These are phyloP conservation scores for Chenopodium album DNA, from an alignment of 148 eudicot species.

Conservation along the genomic window DNA sequence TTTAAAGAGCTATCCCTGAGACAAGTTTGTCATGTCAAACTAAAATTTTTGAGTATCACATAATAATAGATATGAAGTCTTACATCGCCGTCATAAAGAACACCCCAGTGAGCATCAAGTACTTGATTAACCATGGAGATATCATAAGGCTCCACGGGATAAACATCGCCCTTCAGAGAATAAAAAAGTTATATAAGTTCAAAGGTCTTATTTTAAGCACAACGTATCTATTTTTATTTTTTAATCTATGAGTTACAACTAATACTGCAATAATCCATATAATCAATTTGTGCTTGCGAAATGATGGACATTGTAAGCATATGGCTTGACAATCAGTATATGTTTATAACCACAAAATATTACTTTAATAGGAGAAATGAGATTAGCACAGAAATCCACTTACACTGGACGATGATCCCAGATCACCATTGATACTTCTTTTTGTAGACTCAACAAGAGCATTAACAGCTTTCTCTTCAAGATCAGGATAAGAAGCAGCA, in stretches of 20 bases:
- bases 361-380: neutral
- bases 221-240: neutral
- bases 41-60: neutral
- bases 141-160: slow-evolving; percentile 79
- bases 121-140: slow-evolving; percentile 47
- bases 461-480: slow-evolving; percentile 35
- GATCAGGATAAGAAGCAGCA: slow-evolving; percentile 91
- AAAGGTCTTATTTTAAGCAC: slow-evolving; percentile 12
- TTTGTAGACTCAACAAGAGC: slow-evolving; percentile 31
- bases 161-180: slow-evolving; percentile 80
- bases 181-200: neutral
- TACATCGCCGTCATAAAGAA: slow-evolving; percentile 81
- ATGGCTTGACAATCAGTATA: neutral
- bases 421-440: slow-evolving; percentile 36
- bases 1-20: neutral
- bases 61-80: slow-evolving; percentile 22
- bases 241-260: neutral
- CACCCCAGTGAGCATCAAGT: slow-evolving; percentile 98
- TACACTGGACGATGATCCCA: slow-evolving; percentile 47
- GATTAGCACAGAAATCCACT: slow-evolving; percentile 1
- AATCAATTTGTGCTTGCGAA: neutral
- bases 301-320: neutral
- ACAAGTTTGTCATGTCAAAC: neutral
- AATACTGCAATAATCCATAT: neutral
- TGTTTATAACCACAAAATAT: neutral